A percentile compares a stretch with the other conserved stretches of the same genome.
Conservation (phyloP, 371 early-diverging fungal genomes). For the Aphelidium insulamus region DNA sequence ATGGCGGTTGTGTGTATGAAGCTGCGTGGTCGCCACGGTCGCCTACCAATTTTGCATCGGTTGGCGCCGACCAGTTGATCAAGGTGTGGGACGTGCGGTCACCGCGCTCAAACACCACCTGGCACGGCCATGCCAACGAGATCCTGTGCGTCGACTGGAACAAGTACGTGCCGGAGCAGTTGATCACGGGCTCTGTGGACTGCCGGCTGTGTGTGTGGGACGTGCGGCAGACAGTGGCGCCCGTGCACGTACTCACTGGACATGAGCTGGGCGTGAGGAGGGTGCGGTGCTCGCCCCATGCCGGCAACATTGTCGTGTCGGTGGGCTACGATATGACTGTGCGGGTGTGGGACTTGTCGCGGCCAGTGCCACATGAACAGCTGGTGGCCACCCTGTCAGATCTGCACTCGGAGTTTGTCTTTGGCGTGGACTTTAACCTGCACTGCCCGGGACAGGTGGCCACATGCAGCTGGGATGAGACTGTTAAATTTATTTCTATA, state of each 20-base stretch:
- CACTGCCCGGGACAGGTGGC: conserved; percentile 63
- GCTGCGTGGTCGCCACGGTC: conserved; percentile 65
- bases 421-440: conserved; percentile 73
- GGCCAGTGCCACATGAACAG: conserved; percentile 10
- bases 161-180: conserved; percentile 52
- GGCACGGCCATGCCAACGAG: conserved; percentile 69
- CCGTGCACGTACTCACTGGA: conserved; percentile 40
- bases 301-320: conserved; percentile 46
- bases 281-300: conserved; percentile 73
- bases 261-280: conserved; percentile 78
- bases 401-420: conserved; percentile 77
- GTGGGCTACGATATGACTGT: conserved; percentile 86
- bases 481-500: too few species aligned
- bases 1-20: conserved; percentile 67
- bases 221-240: conserved; percentile 42
- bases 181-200: conserved; percentile 71
- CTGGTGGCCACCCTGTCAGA: conserved; percentile 35
- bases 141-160: conserved; percentile 82
- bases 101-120: conserved; percentile 37
- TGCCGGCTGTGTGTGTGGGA: conserved; percentile 76
- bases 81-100: conserved; percentile 66
- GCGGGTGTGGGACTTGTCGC: conserved; percentile 66
- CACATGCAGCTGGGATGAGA: conserved; percentile 87
- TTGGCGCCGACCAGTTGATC: conserved; percentile 65
- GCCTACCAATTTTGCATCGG: conserved; percentile 54